These are phyloP conservation scores for Hypoxylon sp. DNA, from an alignment of 2,329 filamentous ascomycete species.

Conservation along the genomic window DNA sequence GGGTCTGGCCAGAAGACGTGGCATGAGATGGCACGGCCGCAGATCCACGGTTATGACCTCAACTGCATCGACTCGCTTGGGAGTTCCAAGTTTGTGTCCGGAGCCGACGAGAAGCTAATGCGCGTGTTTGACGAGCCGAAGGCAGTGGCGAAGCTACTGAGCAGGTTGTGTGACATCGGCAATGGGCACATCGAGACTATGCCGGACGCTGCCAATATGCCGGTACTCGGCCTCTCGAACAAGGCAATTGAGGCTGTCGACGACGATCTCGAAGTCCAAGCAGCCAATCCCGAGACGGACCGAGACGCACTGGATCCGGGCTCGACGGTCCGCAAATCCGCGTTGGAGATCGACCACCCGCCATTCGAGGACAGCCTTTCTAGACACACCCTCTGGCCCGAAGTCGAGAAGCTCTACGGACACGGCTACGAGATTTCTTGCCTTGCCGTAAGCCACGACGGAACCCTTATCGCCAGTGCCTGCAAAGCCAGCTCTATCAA, in stretches of 20 bases:
- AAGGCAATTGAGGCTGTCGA: slow-evolving; percentile 79
- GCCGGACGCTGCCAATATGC: slow-evolving; percentile 93
- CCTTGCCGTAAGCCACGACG: slow-evolving; percentile 81
- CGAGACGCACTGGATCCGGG: slow-evolving; percentile 67
- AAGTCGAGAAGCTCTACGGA: slow-evolving; percentile 95
- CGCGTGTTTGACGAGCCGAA: slow-evolving; percentile 93
- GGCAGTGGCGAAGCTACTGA: slow-evolving; percentile 80
- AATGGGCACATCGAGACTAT: slow-evolving; percentile 60
- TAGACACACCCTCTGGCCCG: slow-evolving; percentile 93
- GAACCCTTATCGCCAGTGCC: slow-evolving; percentile 84
- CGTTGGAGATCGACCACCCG: slow-evolving; percentile 76
- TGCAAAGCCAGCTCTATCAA: slow-evolving; percentile 93
- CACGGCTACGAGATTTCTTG: slow-evolving; percentile 97
- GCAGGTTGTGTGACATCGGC: slow-evolving; percentile 73
- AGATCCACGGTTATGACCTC: slow-evolving; percentile 97
- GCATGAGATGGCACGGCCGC: slow-evolving; percentile 95
- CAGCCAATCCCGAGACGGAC: slow-evolving; percentile 60
- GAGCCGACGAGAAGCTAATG: slow-evolving; percentile 97
- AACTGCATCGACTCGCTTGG: slow-evolving; percentile 89
- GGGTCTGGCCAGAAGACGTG: slow-evolving; percentile 67
- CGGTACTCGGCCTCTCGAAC: slow-evolving; percentile 94
- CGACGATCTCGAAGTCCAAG: slow-evolving; percentile 51
- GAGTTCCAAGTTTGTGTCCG: slow-evolving; percentile 84
- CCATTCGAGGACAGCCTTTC: slow-evolving; percentile 91
- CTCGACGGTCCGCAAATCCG: slow-evolving; percentile 67